Base-by-base conservation (phyloP, 306 rosid species). In the Hippophae rhamnoides region DNA sequence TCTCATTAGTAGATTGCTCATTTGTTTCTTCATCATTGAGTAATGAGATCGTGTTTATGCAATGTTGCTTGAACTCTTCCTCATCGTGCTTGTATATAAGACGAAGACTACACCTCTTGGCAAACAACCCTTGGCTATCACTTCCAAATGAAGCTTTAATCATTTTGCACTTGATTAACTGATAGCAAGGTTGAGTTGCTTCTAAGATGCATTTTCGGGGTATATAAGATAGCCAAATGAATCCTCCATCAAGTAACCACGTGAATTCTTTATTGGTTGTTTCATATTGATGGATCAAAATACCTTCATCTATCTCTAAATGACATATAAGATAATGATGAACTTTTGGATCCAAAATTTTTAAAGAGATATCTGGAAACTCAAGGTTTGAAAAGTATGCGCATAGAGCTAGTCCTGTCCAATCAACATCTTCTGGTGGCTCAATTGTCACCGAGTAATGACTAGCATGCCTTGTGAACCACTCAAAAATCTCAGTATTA, bases 341-440 rank as follows among this genome's bases (percentile, higher is more conserved):
- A 31, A 13, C 44, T 27, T 5, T 45, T 9, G 46, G 47, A 6
- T 46, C 48, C 18, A 64, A 14, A 12, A 52, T 52, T 10, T 58
- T 41, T 40, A 58, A 47, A 44, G 52, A 13, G 8, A 56, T 27
- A 12, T 56, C 62, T 8, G 57, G 60, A 43, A 50, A 65, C 46
- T 62, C 52, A 3, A 31, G 26, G 57, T 57, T 51, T 18, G 63
- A 43, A 50, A 73, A 62, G 41, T 41, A 9, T 26, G 72, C 54
- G 43, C 43, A 67, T 3, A 73, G 44, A 14, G 43, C 57, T 41
- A 73, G 53, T 41, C 78, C 78, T 10, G 57, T n/a, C 78, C 69
- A 73, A 8, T 52, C n/a, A 25, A 3, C 25, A 31, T 54, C 45
- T 43, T 40, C 38, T 26, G 43, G 64, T 2, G 43, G 43, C 12